Conservation (phyloP, 768 basidiomycete species). For the Mycena galericulata region DNA sequence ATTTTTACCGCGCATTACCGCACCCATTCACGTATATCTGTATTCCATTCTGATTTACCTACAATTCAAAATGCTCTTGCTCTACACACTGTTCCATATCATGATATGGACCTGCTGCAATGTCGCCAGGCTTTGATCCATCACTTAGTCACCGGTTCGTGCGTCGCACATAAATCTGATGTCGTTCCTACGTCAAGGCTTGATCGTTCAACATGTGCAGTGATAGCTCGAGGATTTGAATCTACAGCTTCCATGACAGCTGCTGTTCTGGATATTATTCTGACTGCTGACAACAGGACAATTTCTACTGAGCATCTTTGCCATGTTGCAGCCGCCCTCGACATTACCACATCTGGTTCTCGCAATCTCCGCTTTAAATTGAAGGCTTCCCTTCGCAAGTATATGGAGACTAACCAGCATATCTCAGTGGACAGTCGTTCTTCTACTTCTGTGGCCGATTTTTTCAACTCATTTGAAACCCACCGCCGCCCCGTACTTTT, state of each 20-base stretch:
- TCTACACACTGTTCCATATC: conserved; percentile 1
- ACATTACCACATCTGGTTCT: background rate
- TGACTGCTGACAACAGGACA: background rate
- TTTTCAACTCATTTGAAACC: conserved; percentile 6
- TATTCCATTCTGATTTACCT: conserved; percentile 8
- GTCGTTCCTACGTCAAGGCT: background rate
- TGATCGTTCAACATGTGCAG: background rate
- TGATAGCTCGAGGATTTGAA: background rate
- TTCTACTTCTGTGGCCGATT: background rate
- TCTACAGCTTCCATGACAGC: background rate
- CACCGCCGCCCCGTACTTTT: background rate
- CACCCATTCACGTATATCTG: conserved; percentile 6
- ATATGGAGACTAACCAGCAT: background rate
- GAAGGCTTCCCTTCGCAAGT: background rate
- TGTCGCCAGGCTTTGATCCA: conserved; percentile 7
- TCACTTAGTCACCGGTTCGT: background rate
- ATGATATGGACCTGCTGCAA: background rate
- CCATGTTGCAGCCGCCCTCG: background rate
- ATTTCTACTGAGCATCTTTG: background rate
- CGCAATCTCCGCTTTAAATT: background rate
- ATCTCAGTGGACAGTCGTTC: background rate
- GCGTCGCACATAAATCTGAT: background rate
- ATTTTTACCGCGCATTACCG: background rate
- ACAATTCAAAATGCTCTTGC: conserved; percentile 1
- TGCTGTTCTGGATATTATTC: background rate